phyloP scores from a whole-genome alignment of 208 protist species.

The Crithidia thermophila region DNA sequence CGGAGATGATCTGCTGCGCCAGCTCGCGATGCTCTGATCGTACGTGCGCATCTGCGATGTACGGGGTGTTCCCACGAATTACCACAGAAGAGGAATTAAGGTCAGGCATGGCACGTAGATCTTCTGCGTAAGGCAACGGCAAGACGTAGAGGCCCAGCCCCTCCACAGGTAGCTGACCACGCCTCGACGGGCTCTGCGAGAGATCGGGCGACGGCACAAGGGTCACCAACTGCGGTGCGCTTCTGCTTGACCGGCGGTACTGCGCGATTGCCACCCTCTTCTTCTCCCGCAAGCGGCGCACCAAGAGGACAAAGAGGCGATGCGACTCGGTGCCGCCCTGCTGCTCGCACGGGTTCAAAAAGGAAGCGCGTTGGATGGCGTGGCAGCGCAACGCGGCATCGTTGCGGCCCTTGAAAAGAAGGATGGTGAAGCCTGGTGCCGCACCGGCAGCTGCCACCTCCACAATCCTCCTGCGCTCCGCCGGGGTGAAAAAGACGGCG shows the following conservation, averaged over 20 bases:
- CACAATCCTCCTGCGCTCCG: slow-evolving; percentile 45
- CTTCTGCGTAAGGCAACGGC: slow-evolving; percentile 84
- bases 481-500: slow-evolving; percentile 39
- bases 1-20: slow-evolving; percentile 54
- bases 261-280: slow-evolving; percentile 78
- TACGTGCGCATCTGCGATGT: slow-evolving; percentile 10
- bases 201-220: slow-evolving; percentile 62
- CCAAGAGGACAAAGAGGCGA: slow-evolving; percentile 72
- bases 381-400: slow-evolving; percentile 61
- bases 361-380: slow-evolving; percentile 38
- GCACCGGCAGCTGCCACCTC: slow-evolving; percentile 37
- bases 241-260: slow-evolving; percentile 29
- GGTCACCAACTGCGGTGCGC: slow-evolving; percentile 71
- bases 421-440: slow-evolving; percentile 59
- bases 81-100: slow-evolving; percentile 19
- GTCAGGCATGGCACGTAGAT: slow-evolving; percentile 51
- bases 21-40: slow-evolving; percentile 28
- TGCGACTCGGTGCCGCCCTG: slow-evolving; percentile 43
- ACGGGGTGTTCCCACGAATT: not conserved
- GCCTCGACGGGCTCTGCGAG: slow-evolving; percentile 4
- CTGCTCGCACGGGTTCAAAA: slow-evolving; percentile 60
- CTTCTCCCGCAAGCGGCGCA: slow-evolving; percentile 50
- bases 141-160: slow-evolving; percentile 85
- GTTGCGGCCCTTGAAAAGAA: slow-evolving; percentile 69
- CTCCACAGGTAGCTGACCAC: slow-evolving; percentile 37